Conservation (phyloP, 176 grass and related monocot genomes). For the Phyllostachys edulis region DNA sequence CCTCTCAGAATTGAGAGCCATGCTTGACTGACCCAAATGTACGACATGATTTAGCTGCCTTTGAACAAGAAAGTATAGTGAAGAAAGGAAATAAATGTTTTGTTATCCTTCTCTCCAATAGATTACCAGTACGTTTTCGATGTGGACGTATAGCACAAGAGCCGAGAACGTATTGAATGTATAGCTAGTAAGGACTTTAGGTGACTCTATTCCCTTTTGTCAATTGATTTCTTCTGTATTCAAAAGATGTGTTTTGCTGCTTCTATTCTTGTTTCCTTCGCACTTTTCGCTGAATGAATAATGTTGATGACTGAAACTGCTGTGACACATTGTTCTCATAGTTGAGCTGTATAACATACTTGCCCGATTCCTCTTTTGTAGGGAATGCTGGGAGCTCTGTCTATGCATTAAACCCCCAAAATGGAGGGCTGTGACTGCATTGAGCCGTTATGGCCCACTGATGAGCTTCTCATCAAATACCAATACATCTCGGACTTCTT, state of each 20-base stretch:
- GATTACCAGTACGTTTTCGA: not conserved
- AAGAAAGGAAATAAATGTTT: too few relatives aligned
- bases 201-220: too few relatives aligned
- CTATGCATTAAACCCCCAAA: not conserved
- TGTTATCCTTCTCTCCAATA: not conserved
- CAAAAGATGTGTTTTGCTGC: too few relatives aligned
- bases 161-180: too few relatives aligned
- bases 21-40: not conserved
- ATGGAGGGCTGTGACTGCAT: constrained; percentile 68
- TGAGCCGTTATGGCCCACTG: constrained; percentile 58
- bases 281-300: not conserved
- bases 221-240: too few relatives aligned
- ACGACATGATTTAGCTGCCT: not conserved
- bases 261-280: not conserved
- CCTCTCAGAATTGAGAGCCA: not conserved
- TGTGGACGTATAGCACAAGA: not conserved
- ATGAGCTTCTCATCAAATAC: constrained; percentile 62
- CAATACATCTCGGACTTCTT: constrained; percentile 83
- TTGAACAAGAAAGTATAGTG: not conserved
- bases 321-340: not conserved
- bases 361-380: not conserved
- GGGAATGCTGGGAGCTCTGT: constrained; percentile 34
- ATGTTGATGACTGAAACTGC: not conserved
- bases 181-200: too few relatives aligned
- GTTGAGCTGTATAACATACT: not conserved